Evolutionary conservation across 805 yeast species (phyloP).

Genomic region (Candida odintsovae): DNA sequence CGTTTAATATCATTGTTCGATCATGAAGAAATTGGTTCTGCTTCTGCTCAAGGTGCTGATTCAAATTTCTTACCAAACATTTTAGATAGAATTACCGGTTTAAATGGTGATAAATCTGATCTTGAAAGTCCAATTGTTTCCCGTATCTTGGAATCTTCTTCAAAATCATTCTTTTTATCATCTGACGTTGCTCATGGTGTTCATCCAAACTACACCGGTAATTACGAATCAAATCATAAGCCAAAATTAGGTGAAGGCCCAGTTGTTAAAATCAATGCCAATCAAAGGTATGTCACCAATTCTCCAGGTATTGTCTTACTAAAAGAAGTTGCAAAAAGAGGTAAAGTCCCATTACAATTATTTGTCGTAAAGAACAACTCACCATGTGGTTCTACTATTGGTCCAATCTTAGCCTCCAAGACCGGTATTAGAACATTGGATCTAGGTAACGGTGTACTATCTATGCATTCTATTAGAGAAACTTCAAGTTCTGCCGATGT

Average conservation of each 20-base stretch:
- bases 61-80: slow-evolving; percentile 84
- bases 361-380: slow-evolving; percentile 92
- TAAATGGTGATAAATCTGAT: slow-evolving; percentile 29
- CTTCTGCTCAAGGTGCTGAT: slow-evolving; percentile 94
- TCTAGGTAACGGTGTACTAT: slow-evolving; percentile 84
- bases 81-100: slow-evolving; percentile 56
- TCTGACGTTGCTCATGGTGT: slow-evolving; percentile 98
- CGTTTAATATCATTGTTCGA: slow-evolving; percentile 81
- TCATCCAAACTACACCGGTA: slow-evolving; percentile 81
- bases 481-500: slow-evolving; percentile 82
- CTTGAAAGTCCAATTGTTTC: slow-evolving; percentile 27
- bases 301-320: slow-evolving; percentile 80
- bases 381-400: slow-evolving; percentile 95
- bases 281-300: slow-evolving; percentile 92
- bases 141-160: slow-evolving; percentile 47
- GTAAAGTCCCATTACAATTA: slow-evolving; percentile 77
- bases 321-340: slow-evolving; percentile 61
- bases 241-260: slow-evolving; percentile 88
- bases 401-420: slow-evolving; percentile 85
- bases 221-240: slow-evolving; percentile 71
- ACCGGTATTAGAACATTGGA: slow-evolving; percentile 85
- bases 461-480: slow-evolving; percentile 93
- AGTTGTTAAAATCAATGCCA: slow-evolving; percentile 88
- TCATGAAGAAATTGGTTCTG: slow-evolving; percentile 94
- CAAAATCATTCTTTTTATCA: slow-evolving; percentile 82